A percentile compares a stretch with the other conserved stretches of the same genome.
Conservation (phyloP, 192 early-diverging fungal species). For the Gryganskiella cystojenkinii region DNA sequence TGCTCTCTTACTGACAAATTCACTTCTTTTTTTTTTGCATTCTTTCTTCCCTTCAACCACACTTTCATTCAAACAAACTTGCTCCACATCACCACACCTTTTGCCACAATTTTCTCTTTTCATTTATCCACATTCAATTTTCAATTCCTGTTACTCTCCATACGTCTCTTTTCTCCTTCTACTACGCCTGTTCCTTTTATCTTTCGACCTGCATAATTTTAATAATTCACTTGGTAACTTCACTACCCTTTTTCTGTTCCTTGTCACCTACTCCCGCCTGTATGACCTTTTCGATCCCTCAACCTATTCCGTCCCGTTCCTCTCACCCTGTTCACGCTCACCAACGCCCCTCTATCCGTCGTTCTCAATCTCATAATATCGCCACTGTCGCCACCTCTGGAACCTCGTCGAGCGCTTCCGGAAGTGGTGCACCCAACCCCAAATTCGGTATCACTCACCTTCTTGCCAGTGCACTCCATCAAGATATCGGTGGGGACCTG, state of each 20-base stretch:
- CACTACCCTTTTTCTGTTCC: background rate
- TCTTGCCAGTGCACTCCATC: slow-evolving; percentile 4
- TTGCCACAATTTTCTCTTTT: no score
- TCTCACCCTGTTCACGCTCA: slow-evolving; percentile 43
- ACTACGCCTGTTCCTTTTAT: no score
- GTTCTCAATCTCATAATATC: slow-evolving; percentile 31
- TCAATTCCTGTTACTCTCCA: no score
- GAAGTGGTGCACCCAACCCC: background rate
- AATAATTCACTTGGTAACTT: background rate
- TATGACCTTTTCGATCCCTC: slow-evolving; percentile 51
- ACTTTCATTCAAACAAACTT: background rate
- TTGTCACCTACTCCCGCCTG: background rate
- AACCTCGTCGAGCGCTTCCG: background rate
- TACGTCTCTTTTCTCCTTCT: no score
- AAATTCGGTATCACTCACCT: slow-evolving; percentile 28
- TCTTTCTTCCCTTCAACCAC: background rate
- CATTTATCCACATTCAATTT: no score
- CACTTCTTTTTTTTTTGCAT: background rate
- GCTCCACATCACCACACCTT: no score
- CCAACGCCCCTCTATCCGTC: slow-evolving; percentile 42
- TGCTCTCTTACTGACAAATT: slow-evolving; percentile 1
- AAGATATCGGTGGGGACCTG: no score
- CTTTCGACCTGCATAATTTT: background rate
- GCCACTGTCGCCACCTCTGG: background rate
- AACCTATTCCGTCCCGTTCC: slow-evolving; percentile 52